Evolutionary conservation across 805 yeast genomes (phyloP).

Genomic region (Candida hungchunana): DNA sequence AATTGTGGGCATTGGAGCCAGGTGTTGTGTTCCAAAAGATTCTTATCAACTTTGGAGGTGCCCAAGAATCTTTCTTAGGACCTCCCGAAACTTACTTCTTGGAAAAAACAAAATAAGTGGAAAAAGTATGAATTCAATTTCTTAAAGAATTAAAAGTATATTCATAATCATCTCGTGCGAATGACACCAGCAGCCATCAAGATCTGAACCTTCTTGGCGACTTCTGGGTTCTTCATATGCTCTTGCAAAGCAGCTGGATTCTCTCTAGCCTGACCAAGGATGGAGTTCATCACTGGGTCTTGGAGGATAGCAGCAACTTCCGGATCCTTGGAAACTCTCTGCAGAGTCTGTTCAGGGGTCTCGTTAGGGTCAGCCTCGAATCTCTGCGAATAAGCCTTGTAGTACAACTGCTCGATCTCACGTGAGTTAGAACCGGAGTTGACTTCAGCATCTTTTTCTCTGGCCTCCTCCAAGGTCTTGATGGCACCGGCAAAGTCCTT

Average conservation of each 20-base stretch:
- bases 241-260: conserved; percentile 97
- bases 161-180: conserved; percentile 45
- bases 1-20: conserved; percentile 14
- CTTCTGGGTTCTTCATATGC: conserved; percentile 96
- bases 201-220: conserved; percentile 79
- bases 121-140: too few species aligned
- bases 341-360: conserved; percentile 91
- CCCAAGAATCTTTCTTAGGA: conserved; percentile 8
- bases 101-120: background rate
- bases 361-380: conserved; percentile 75
- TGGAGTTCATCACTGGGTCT: conserved; percentile 95
- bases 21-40: conserved; percentile 15
- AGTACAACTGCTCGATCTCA: conserved; percentile 80
- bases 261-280: conserved; percentile 86
- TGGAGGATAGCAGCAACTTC: conserved; percentile 84
- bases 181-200: conserved; percentile 96
- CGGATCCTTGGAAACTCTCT: conserved; percentile 88
- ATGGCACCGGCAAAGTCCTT: conserved; percentile 78
- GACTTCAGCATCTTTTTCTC: conserved; percentile 63
- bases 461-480: conserved; percentile 77
- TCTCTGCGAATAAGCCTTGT: conserved; percentile 75
- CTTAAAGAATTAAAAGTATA: too few species aligned
- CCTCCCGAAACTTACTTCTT: conserved; percentile 14
- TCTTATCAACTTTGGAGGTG: conserved; percentile 13
- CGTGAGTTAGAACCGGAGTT: conserved; percentile 54